Conservation (phyloP, 768 basidiomycete genomes). For the Tylopilus vinaceipallidus region DNA sequence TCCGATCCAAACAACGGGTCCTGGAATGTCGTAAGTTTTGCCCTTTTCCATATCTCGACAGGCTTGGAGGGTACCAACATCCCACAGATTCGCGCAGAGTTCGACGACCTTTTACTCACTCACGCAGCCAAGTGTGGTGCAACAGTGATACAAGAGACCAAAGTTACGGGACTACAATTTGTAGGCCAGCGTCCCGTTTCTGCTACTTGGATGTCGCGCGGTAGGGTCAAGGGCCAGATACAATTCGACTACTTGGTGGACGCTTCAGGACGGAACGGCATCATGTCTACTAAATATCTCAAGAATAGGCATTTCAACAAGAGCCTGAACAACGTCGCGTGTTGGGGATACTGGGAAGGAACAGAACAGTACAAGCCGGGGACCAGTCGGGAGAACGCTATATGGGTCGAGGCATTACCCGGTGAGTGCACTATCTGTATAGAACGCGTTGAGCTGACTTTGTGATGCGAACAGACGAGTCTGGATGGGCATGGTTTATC, state of each 20-base stretch:
- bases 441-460: neutral
- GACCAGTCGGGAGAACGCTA: slow-evolving; percentile 33
- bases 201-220: neutral
- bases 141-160: neutral
- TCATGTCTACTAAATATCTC: slow-evolving; percentile 28
- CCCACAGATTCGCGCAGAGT: slow-evolving; percentile 5
- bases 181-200: neutral
- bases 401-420: slow-evolving; percentile 35
- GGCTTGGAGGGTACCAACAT: too few relatives aligned
- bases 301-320: slow-evolving; percentile 34
- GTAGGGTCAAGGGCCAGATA: neutral
- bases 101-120: neutral
- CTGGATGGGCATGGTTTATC: slow-evolving; percentile 58
- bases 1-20: slow-evolving; percentile 1
- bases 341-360: slow-evolving; percentile 38
- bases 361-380: slow-evolving; percentile 28
- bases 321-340: slow-evolving; percentile 33
- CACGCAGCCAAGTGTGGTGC: neutral
- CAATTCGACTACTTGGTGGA: slow-evolving; percentile 7
- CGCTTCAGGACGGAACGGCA: slow-evolving; percentile 6
- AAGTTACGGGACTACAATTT: neutral
- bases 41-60: too few relatives aligned
- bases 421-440: neutral
- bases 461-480: slow-evolving; percentile 38
- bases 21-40: neutral